Evolutionary conservation across 1,284 basidiomycete species (phyloP).

Genomic region (Leccinum subrobustum): DNA sequence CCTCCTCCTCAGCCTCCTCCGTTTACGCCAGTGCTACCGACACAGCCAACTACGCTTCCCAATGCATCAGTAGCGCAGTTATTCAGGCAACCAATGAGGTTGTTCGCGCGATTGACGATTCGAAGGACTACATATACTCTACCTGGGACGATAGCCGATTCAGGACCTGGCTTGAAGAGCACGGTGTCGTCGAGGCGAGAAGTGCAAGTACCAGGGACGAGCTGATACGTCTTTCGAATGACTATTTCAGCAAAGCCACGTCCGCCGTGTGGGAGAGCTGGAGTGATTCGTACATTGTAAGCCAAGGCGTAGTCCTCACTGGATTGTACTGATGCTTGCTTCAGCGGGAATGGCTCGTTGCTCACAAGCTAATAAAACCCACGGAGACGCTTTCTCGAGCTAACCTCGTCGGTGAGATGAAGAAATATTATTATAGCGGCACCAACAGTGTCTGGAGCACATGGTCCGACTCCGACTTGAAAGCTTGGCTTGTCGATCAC

Average conservation of each 20-base stretch:
- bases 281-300: constrained; percentile 82
- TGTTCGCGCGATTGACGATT: constrained; percentile 60
- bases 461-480: constrained; percentile 71
- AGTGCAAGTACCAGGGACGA: constrained; percentile 64
- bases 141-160: constrained; percentile 82
- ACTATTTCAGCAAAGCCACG: constrained; percentile 62
- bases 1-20: constrained; percentile 59
- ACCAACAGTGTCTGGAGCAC: constrained; percentile 62
- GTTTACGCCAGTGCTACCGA: constrained; percentile 36
- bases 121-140: constrained; percentile 86
- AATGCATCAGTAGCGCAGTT: constrained; percentile 40
- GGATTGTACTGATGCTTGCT: neutral
- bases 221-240: constrained; percentile 64
- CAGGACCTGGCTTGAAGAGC: constrained; percentile 69
- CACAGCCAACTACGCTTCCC: constrained; percentile 42
- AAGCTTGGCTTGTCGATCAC: constrained; percentile 71
- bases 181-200: constrained; percentile 70
- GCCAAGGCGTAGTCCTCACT: constrained; percentile 18
- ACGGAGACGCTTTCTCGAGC: constrained; percentile 46
- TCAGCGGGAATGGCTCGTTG: constrained; percentile 79
- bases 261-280: constrained; percentile 79
- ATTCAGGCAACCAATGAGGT: constrained; percentile 60
- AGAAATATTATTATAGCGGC: constrained; percentile 72
- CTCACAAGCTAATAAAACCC: constrained; percentile 50
- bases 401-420: constrained; percentile 69